Conservation (phyloP, 768 basidiomycete genomes). For the Mycena pura region DNA sequence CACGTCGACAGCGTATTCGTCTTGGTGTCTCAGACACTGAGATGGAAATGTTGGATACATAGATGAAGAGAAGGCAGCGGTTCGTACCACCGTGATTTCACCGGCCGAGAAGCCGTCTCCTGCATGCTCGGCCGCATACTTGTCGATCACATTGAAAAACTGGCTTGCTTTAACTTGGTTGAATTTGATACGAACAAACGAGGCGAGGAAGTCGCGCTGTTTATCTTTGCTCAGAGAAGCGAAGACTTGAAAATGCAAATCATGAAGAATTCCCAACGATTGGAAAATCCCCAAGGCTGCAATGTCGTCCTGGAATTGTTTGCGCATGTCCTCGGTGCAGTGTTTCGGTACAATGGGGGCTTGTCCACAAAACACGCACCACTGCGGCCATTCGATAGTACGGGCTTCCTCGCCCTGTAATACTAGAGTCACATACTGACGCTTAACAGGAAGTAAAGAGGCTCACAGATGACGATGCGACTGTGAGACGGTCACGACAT, state of each 20-base stretch:
- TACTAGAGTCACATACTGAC: no score
- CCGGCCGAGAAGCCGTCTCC: background rate
- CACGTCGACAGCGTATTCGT: background rate
- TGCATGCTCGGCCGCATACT: background rate
- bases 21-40: background rate
- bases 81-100: background rate
- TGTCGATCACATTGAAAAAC: background rate
- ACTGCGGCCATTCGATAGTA: background rate
- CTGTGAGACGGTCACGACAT: no score
- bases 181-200: background rate
- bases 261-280: conserved; percentile 8
- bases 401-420: no score
- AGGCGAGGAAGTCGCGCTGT: background rate
- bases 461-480: background rate
- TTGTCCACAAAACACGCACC: background rate
- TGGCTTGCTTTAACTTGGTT: background rate
- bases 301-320: background rate
- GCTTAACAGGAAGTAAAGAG: background rate
- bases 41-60: background rate
- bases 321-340: conserved; percentile 1
- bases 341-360: background rate
- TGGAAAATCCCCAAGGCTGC: background rate
- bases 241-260: conserved; percentile 10
- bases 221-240: background rate
- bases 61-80: background rate